Conservation (phyloP, 2,329 filamentous ascomycete species). For the Nannizzia gypsea region DNA sequence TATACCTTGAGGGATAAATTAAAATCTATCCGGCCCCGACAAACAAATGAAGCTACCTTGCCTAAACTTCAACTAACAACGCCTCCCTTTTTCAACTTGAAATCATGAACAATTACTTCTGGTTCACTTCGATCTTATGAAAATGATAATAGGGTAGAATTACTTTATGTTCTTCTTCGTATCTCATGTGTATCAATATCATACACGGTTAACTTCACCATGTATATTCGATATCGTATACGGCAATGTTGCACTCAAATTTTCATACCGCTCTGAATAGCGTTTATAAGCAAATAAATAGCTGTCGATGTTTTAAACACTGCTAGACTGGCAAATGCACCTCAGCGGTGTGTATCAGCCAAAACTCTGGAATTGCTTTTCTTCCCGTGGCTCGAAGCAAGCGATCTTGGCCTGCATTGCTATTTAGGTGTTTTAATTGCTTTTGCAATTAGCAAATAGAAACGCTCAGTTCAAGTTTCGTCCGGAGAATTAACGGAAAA, state of each 20-base stretch:
- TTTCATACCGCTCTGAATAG: neutral
- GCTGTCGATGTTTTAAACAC: neutral
- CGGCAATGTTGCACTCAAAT: neutral
- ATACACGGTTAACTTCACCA: neutral
- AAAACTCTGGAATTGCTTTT: neutral
- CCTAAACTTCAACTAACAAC: neutral
- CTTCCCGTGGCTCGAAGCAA: neutral
- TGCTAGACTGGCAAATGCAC: neutral
- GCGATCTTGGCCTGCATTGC: neutral
- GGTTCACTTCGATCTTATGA: neutral
- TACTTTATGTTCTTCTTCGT: neutral
- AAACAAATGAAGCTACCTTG: neutral
- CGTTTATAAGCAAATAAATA: neutral
- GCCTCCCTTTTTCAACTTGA: neutral
- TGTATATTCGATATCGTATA: neutral
- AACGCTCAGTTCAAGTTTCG: neutral
- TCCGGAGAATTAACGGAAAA: neutral
- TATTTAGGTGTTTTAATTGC: neutral
- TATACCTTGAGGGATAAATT: conserved; percentile 1
- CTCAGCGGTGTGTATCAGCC: neutral
- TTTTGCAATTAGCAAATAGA: neutral
- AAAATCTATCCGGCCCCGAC: neutral
- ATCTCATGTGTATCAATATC: neutral
- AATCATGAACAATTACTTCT: neutral
- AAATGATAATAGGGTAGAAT: conserved; percentile 1